Base-by-base conservation (phyloP, 306 rosid genomes). In the Inga leiocalycina region DNA sequence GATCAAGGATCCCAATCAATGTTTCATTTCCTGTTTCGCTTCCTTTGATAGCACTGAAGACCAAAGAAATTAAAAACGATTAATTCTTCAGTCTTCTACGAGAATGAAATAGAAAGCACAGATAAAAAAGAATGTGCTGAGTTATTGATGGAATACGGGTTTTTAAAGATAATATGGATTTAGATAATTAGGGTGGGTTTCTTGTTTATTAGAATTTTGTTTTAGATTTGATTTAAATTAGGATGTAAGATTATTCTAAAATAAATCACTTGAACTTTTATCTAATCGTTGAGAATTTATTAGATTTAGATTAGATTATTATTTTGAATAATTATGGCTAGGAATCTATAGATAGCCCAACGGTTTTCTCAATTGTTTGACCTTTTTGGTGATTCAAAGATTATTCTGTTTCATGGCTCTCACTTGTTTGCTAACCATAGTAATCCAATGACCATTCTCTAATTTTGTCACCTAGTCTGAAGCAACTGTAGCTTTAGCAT, bases 1-100 rank as follows among this genome's bases (percentile, higher is more conserved):
- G 90, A 87, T 96, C 98, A 77, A 96, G 88, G 86, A 95, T 71
- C 39, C 86, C 99, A 74, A 93, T 88, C 93, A 93, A 71, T 93
- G 90, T 93, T 57, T 93, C 98, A 61, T 92, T 89, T 76, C 99
- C 99, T 66, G 86, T 80, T 82, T 95, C 98, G 85, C 86, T 85
- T 85, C 92, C 99, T 75, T 87, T 88, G 84, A 82, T 84, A 82
- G 90, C 85, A 84, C 99, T 93, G 91, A 74, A 82, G 80, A 81
- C 51, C 70, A 79, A 44, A 27, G 46, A 77, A 70, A 73, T 24
- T 30, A 3, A 20, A 44, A 35, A 75, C n/a, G 2, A 68, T 61
- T 67, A 51, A 44, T 51, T 67, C 71, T 45, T 61, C n/a, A 62
- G 14, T 65, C 56, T 27, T 66, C 3, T 22, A 65, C 16, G 71